Conservation (phyloP, 2,329 filamentous ascomycete species). For the Hyphodiscus sp. region DNA sequence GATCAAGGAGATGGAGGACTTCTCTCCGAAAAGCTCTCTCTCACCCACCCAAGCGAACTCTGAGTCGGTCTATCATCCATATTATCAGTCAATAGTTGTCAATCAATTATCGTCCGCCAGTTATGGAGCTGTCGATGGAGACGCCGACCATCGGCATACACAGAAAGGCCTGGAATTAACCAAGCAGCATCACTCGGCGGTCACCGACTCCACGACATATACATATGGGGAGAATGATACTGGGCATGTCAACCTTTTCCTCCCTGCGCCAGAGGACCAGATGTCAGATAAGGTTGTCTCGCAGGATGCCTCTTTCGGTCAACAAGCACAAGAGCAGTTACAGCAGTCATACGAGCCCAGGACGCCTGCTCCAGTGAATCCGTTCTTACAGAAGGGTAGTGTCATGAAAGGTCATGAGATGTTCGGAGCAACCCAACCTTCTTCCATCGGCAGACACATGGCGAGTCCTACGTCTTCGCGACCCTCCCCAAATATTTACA, state of each 20-base stretch:
- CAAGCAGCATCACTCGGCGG: slow-evolving; percentile 11
- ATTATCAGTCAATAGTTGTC: slow-evolving; percentile 3
- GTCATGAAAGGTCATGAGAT: slow-evolving; percentile 25
- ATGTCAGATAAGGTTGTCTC: slow-evolving; percentile 10
- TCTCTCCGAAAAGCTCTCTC: neutral
- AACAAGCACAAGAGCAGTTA: neutral
- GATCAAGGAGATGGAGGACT: neutral
- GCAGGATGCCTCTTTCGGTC: slow-evolving; percentile 19
- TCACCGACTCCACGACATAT: slow-evolving; percentile 21
- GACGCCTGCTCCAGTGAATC: slow-evolving; percentile 27
- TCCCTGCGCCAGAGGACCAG: neutral
- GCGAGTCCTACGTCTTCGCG: slow-evolving; percentile 24
- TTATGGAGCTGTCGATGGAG: neutral
- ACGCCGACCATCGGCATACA: neutral
- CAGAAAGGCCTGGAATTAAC: neutral
- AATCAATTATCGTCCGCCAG: neutral
- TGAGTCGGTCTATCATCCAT: slow-evolving; percentile 17
- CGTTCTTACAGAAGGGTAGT: slow-evolving; percentile 26
- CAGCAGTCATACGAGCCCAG: slow-evolving; percentile 18
- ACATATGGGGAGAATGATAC: slow-evolving; percentile 26
- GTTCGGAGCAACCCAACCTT: slow-evolving; percentile 28
- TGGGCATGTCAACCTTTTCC: slow-evolving; percentile 20
- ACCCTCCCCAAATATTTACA: slow-evolving; percentile 26
- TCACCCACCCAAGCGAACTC: neutral
- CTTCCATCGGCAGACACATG: slow-evolving; percentile 20